Evolutionary conservation across 2,329 filamentous ascomycete genomes (phyloP), one percentile per base, ranked within the genome.

Genomic region (Monilinia fructigena): DNA sequence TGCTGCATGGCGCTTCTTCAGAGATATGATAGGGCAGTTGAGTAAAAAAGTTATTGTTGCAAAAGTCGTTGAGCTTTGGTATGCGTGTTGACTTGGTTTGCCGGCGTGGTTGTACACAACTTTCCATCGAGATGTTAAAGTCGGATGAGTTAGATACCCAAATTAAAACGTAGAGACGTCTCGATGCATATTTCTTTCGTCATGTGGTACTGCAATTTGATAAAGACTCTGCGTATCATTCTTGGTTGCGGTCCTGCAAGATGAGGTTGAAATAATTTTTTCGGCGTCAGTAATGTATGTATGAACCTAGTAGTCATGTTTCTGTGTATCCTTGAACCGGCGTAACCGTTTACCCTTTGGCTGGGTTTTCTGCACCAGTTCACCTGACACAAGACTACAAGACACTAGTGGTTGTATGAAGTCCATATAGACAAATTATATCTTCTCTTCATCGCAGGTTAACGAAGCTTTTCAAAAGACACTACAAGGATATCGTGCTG

Each of bases 381-480:
- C 42, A 35, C 56, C 56, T 48, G 26, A 59, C 55, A 35, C 35
- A 47, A 59, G 42, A 47, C 26, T 47, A 18, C 42, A 48, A 20
- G 11, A 14, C 4, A 16, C 18, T n/a, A n/a, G 11, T 58, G 1
- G 16, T 31, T 31, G 23, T 47, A n/a, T 31, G 16, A 58, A 23
- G 28, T 20, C 42, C 18, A 16, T 20, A 31, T 35, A 35, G 56
- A 16, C 40, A 28, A 58, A 16, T 47, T 58, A 18, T 6, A 35
- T 48, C 6, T 11, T 8, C n/a, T 47, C 23, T n/a, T 26, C 26
- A 23, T 59, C 42, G 12, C 20, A 48, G 11, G 14, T 47, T 12
- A 23, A 16, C 10, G 20, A 47, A n/a, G 14, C 3, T 11, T 47
- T 18, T 18, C 55, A 59, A n/a, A 6, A 47, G 16, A 47, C 16